Conservation (phyloP, 2,329 filamentous ascomycete genomes). For the Xylariaceae sp. region DNA sequence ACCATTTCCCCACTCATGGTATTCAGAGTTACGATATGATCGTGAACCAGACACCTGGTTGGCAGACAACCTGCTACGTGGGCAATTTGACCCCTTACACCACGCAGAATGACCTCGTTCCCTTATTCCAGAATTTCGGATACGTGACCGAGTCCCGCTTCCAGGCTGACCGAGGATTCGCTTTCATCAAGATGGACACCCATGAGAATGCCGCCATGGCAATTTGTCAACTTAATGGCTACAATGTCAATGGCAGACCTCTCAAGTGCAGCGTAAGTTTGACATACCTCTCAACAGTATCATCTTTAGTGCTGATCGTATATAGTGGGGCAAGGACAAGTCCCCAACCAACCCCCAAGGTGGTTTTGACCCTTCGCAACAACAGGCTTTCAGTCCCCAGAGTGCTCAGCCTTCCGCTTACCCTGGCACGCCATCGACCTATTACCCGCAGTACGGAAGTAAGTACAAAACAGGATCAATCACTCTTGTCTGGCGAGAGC, state of each 20-base stretch:
- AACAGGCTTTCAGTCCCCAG: slow-evolving; percentile 67
- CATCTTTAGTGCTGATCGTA: neutral
- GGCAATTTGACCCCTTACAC: slow-evolving; percentile 98
- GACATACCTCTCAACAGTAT: neutral
- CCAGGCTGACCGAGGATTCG: slow-evolving; percentile 95
- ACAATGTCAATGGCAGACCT: slow-evolving; percentile 95
- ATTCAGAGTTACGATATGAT: slow-evolving; percentile 98
- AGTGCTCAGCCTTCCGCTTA: slow-evolving; percentile 69
- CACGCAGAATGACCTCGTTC: slow-evolving; percentile 93
- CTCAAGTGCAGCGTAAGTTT: slow-evolving; percentile 95
- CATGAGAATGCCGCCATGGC: slow-evolving; percentile 98
- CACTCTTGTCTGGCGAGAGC: slow-evolving; percentile 19
- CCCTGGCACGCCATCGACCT: slow-evolving; percentile 73
- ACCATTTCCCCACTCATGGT: slow-evolving; percentile 96
- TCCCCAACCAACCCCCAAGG: slow-evolving; percentile 66
- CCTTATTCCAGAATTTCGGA: slow-evolving; percentile 97
- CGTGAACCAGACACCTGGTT: slow-evolving; percentile 87
- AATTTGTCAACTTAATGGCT: slow-evolving; percentile 96
- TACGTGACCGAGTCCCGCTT: slow-evolving; percentile 97
- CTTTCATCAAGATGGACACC: slow-evolving; percentile 98
- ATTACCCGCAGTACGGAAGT: slow-evolving; percentile 93
- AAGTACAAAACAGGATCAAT: slow-evolving; percentile 37
- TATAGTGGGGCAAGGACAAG: slow-evolving; percentile 98
- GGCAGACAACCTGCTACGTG: slow-evolving; percentile 98
- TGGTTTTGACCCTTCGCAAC: slow-evolving; percentile 77